Conservation (phyloP, 148 eudicot species). For the Vaccinium darrowii region DNA sequence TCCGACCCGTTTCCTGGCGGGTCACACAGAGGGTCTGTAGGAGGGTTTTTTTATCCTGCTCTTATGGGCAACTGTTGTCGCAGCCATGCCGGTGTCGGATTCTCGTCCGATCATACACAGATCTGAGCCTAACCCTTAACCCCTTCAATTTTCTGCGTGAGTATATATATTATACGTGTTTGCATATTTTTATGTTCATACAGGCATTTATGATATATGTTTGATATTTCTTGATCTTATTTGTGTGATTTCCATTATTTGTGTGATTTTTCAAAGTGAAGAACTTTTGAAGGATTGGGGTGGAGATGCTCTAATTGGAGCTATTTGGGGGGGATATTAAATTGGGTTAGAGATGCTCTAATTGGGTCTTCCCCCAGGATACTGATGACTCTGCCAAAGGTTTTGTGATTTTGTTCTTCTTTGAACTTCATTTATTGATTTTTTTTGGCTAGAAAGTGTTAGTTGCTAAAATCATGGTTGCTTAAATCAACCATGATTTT, state of each 20-base stretch:
- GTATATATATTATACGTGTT: too few relatives aligned
- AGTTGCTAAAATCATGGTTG: too few relatives aligned
- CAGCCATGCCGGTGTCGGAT: constrained; percentile 5
- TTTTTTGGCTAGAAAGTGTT: too few relatives aligned
- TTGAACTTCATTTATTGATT: not conserved
- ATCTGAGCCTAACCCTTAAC: not conserved
- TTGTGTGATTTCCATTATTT: too few relatives aligned
- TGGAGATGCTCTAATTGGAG: too few relatives aligned
- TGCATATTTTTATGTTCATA: too few relatives aligned
- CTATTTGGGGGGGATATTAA: too few relatives aligned
- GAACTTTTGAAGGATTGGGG: too few relatives aligned
- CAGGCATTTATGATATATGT: not conserved
- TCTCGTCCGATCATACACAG: not conserved
- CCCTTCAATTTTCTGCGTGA: not conserved
- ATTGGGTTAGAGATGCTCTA: too few relatives aligned
- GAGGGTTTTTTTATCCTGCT: not conserved
- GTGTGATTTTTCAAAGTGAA: too few relatives aligned
- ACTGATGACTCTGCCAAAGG: not conserved
- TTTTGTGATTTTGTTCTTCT: not conserved
- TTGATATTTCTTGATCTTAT: not conserved
- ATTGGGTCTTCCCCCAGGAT: not conserved
- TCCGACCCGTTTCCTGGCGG: not conserved
- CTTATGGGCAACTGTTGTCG: not conserved
- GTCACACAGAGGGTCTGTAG: not conserved
- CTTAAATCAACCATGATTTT: too few relatives aligned